These are phyloP conservation scores for Thozetella sp. DNA, from an alignment of 495 filamentous ascomycete species.

Conservation along the genomic window DNA sequence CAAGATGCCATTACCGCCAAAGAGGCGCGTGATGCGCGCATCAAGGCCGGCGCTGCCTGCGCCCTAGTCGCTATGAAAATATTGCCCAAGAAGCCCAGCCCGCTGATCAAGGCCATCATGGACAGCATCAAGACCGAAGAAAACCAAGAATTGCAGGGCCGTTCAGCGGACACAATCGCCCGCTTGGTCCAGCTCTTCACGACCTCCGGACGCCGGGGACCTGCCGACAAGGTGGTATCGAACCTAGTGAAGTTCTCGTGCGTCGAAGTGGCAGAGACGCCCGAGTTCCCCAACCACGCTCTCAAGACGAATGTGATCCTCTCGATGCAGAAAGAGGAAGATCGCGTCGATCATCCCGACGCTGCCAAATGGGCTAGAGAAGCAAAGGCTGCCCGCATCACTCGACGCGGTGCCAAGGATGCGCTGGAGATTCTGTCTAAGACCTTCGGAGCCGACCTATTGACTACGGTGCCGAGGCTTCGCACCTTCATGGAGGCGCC, in stretches of 20 bases:
- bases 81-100: conserved; percentile 86
- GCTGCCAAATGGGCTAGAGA: conserved; percentile 86
- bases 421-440: conserved; percentile 84
- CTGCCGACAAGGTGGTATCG: conserved; percentile 89
- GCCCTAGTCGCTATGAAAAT: conserved; percentile 84
- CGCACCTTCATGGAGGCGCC: conserved; percentile 78
- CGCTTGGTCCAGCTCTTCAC: conserved; percentile 85
- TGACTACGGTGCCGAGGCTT: conserved; percentile 80
- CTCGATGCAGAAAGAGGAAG: conserved; percentile 94
- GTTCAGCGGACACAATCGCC: conserved; percentile 82
- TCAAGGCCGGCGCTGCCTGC: conserved; percentile 82
- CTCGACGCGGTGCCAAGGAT: conserved; percentile 89
- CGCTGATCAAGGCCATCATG: conserved; percentile 94
- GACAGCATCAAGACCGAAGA: conserved; percentile 97
- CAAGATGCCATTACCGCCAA: conserved; percentile 78
- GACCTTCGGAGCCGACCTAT: conserved; percentile 75
- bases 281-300: conserved; percentile 84
- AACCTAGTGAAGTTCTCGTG: conserved; percentile 97
- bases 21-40: conserved; percentile 80
- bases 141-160: conserved; percentile 84
- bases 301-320: conserved; percentile 75
- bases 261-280: conserved; percentile 94
- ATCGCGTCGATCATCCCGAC: conserved; percentile 89
- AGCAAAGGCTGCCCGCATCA: conserved; percentile 82
- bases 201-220: conserved; percentile 68